Percentiles rank a stretch among this genome's conserved stretches.
These are phyloP conservation scores for Botrytis sinoallii DNA, from an alignment of 2,329 filamentous ascomycete species.

Conservation along the genomic window DNA sequence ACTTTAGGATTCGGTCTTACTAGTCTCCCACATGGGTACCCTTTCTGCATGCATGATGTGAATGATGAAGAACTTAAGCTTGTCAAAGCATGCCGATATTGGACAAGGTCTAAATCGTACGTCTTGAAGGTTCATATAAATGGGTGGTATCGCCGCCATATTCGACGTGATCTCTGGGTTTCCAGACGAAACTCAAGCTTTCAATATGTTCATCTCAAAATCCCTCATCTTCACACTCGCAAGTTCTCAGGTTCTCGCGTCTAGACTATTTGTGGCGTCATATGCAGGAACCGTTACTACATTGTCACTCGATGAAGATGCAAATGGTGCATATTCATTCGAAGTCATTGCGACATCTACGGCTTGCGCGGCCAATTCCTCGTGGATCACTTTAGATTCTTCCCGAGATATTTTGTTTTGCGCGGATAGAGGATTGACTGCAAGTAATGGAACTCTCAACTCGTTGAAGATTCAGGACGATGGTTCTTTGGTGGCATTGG, in stretches of 20 bases:
- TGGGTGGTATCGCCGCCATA: background rate
- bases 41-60: background rate
- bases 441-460: background rate
- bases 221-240: background rate
- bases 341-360: background rate
- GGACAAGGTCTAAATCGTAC: too few relatives aligned
- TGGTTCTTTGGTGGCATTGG: background rate
- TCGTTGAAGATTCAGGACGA: constrained; percentile 6
- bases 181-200: background rate
- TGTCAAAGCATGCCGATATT: background rate
- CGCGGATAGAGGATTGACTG: background rate
- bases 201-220: constrained; percentile 1
- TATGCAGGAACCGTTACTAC: background rate
- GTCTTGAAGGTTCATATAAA: background rate
- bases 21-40: background rate
- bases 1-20: background rate
- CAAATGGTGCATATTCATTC: background rate
- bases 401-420: background rate
- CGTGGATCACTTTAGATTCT: background rate
- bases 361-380: background rate
- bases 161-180: background rate
- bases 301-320: background rate
- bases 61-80: background rate
- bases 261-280: constrained; percentile 3
- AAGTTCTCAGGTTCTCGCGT: background rate